Conservation (phyloP, 345 rosid species). For the Salix caprea region DNA sequence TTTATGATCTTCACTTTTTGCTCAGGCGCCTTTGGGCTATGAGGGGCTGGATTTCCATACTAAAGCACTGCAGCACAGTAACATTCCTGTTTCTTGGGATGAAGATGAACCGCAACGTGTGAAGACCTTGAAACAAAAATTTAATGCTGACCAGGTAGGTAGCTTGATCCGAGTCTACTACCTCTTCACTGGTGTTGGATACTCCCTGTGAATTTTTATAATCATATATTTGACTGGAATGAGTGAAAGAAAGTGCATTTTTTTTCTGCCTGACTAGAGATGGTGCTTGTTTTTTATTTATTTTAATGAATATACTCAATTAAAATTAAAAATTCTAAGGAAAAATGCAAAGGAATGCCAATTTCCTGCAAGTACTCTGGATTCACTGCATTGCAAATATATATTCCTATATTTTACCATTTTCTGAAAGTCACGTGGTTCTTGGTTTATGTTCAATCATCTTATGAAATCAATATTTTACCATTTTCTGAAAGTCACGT, state of each 20-base stretch:
- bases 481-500: no score
- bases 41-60: conserved; percentile 74
- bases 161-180: not conserved
- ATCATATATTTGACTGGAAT: not conserved
- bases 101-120: conserved; percentile 91
- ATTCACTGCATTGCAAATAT: no score
- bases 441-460: not conserved
- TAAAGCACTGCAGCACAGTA: conserved; percentile 79
- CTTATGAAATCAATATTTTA: no score
- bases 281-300: no score
- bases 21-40: conserved; percentile 68
- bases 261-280: no score
- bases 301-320: no score
- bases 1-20: conserved; percentile 8
- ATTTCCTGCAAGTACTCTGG: no score
- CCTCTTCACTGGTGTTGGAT: no score
- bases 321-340: not conserved
- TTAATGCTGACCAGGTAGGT: conserved; percentile 72
- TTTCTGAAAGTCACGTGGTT: no score
- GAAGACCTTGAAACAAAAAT: conserved; percentile 68
- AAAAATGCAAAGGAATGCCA: no score
- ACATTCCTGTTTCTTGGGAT: conserved; percentile 79
- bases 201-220: not conserved
- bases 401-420: no score
- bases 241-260: no score